These are phyloP conservation scores for Penicillium sp. DNA, from an alignment of 2,329 filamentous ascomycete genomes.

Conservation along the genomic window DNA sequence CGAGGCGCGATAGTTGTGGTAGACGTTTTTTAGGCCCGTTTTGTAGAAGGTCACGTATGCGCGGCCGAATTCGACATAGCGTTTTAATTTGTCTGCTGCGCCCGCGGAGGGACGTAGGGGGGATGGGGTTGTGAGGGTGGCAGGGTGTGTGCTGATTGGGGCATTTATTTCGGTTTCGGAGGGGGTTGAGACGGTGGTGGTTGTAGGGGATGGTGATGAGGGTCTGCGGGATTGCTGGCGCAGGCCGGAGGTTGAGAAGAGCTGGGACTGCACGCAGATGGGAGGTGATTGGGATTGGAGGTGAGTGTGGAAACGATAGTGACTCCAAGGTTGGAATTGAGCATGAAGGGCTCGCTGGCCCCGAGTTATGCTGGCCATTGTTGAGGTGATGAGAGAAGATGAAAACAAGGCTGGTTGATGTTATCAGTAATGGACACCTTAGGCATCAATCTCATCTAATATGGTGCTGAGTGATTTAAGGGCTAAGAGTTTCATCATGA, in stretches of 20 bases:
- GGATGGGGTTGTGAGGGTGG: constrained; percentile 56
- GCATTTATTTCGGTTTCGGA: constrained; percentile 52
- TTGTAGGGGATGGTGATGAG: constrained; percentile 7
- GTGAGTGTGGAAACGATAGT: not conserved
- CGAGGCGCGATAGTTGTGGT: constrained; percentile 50
- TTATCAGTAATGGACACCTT: constrained; percentile 1
- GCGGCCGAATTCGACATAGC: constrained; percentile 51
- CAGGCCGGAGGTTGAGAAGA: constrained; percentile 17
- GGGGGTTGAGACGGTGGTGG: constrained; percentile 8
- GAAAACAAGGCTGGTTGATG: not conserved
- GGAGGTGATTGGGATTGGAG: not conserved
- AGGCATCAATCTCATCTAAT: constrained; percentile 1
- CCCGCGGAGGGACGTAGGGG: constrained; percentile 40
- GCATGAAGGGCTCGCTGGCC: constrained; percentile 5
- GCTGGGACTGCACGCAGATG: not conserved
- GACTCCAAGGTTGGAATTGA: not conserved
- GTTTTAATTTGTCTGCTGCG: constrained; percentile 30
- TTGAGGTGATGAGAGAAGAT: constrained; percentile 1
- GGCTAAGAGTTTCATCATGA: not conserved
- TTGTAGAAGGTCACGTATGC: constrained; percentile 83
- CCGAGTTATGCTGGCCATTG: constrained; percentile 11
- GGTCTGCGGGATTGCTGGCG: constrained; percentile 4
- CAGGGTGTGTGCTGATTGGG: constrained; percentile 62
- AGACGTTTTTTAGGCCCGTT: constrained; percentile 65
- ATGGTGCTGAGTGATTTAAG: not conserved